Conservation (phyloP, 1,284 basidiomycete species). For the Mixia osmundae region DNA sequence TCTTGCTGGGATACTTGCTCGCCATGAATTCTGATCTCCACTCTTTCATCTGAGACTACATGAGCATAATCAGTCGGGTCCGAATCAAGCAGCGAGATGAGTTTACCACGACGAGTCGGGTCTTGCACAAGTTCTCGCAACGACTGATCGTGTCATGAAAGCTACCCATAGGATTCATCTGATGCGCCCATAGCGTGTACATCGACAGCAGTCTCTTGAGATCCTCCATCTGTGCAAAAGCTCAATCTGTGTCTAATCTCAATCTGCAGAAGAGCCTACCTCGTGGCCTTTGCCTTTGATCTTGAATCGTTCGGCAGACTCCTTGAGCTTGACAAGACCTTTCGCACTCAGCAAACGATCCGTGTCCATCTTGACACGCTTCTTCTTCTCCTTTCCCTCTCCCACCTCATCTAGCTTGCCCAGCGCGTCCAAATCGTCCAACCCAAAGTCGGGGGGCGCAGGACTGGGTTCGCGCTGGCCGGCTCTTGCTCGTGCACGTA, state of each 20-base stretch:
- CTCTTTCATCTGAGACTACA: constrained; percentile 3
- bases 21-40: constrained; percentile 6
- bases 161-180: constrained; percentile 60
- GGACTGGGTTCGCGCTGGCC: no score
- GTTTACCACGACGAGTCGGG: constrained; percentile 53
- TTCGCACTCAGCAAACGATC: constrained; percentile 34
- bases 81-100: neutral
- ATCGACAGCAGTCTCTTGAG: constrained; percentile 48
- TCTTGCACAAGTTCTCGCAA: constrained; percentile 64
- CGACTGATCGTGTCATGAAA: constrained; percentile 58
- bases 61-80: neutral
- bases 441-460: no score
- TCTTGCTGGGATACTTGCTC: neutral
- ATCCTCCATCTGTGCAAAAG: constrained; percentile 37
- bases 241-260: constrained; percentile 1
- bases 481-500: no score
- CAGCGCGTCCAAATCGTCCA: no score
- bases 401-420: constrained; percentile 30
- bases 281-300: constrained; percentile 71
- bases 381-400: constrained; percentile 25
- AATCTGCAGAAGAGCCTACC: constrained; percentile 26
- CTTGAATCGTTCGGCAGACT: constrained; percentile 46
- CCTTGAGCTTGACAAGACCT: constrained; percentile 53
- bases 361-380: constrained; percentile 14
- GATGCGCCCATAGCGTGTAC: constrained; percentile 81